Base-by-base conservation (phyloP, 768 basidiomycete genomes). In the Udeniomyces megalosporus region DNA sequence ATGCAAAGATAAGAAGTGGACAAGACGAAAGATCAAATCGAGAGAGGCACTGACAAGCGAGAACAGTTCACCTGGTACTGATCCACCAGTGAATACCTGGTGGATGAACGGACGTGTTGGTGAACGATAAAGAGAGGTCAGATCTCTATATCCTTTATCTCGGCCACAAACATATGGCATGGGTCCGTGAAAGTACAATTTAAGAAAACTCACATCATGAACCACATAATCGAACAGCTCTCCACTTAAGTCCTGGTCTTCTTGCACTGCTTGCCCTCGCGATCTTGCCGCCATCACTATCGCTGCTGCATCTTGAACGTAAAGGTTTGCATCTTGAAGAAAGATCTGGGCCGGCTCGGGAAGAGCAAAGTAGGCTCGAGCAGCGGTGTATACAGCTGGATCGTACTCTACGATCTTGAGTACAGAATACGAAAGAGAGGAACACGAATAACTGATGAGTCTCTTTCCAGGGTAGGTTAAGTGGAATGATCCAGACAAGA, bases 51-150 rank as follows among this genome's bases (percentile, higher is more conserved):
- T 15, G 11, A 62, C 61, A 32, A 79, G 45, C 0, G 90, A 87
- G 74, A 85, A 96, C 56, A 96, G 75, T 69, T 88, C 84, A 42
- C 82, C 76, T 0, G 93, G 90, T 2, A 96, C 83, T n/a, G 81
- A 82, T 3, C 93, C 93, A 10, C 92, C 93, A 10, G 90, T 89
- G 12, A 64, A 64, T 22, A 42, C 38, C 38, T 42, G 38, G 8
- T 8, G 17, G 38, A 42, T 17, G n/a, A n/a, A n/a, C n/a, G n/a
- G n/a, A n/a, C n/a, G n/a, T n/a, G n/a, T n/a, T n/a, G n/a, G n/a
- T n/a, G n/a, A 42, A 8, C 17, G 71, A 95, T 96, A 28, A 17
- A 10, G 32, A 29, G 8, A 15, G 17, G 26, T 34, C 5, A 35
- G 53, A 17, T 22, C n/a, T n/a, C n/a, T n/a, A n/a, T n/a, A n/a